These are phyloP conservation scores for Chamaenerion angustifolium DNA, from an alignment of 345 rosid genomes.

Conservation along the genomic window DNA sequence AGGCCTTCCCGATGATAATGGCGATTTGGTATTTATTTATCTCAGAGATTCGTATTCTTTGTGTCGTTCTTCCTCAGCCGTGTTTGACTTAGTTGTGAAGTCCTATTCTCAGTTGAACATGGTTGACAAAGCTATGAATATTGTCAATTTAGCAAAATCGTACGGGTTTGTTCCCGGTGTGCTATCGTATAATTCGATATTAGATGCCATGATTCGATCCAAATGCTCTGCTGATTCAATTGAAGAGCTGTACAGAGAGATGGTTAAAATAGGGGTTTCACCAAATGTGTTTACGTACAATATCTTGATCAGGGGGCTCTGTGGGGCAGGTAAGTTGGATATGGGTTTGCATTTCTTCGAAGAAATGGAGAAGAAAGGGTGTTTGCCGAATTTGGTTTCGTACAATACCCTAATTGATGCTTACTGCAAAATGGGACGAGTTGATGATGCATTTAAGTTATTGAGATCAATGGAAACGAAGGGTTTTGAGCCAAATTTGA, in stretches of 20 bases:
- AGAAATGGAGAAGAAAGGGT: conserved; percentile 53
- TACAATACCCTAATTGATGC: conserved; percentile 67
- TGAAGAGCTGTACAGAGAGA: conserved; percentile 43
- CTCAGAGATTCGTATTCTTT: conserved; percentile 44
- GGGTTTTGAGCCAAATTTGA: conserved; percentile 68
- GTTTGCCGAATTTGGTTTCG: conserved; percentile 78
- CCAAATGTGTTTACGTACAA: conserved; percentile 81
- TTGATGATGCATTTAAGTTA: conserved; percentile 44
- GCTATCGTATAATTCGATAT: conserved; percentile 64
- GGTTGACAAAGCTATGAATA: conserved; percentile 44
- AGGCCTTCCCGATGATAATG: conserved; percentile 23
- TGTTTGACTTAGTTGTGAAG: conserved; percentile 75
- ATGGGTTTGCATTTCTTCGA: conserved; percentile 38
- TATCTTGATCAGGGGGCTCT: conserved; percentile 71
- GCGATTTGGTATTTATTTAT: conserved; percentile 41
- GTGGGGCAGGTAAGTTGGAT: conserved; percentile 51
- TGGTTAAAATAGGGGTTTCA: conserved; percentile 41
- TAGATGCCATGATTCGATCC: conserved; percentile 60
- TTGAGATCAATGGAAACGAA: conserved; percentile 44
- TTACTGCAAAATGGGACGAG: conserved; percentile 41
- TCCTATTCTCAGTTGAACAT: conserved; percentile 49
- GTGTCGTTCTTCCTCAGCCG: conserved; percentile 66
- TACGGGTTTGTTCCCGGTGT: conserved; percentile 92
- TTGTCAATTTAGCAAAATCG: conserved; percentile 40
- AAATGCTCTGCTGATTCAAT: conserved; percentile 32